Conservation (phyloP, 2,329 filamentous ascomycete species). For the Drechslerella coelobrocha region DNA sequence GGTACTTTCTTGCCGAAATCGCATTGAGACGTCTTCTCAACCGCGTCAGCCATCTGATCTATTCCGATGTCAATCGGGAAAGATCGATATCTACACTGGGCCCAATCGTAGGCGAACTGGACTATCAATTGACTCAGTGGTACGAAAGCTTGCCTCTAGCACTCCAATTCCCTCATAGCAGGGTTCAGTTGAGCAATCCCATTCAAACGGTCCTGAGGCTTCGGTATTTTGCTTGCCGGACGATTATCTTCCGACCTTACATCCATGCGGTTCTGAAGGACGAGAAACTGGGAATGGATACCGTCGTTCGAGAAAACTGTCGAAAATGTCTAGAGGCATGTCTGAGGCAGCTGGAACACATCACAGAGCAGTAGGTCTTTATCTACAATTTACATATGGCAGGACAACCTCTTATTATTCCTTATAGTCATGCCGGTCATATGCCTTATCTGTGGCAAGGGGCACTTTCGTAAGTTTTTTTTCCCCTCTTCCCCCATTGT, state of each 20-base stretch:
- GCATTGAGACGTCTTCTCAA: conserved; percentile 78
- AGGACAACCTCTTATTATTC: conserved; percentile 34
- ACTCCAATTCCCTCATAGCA: conserved; percentile 77
- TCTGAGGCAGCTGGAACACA: conserved; percentile 78
- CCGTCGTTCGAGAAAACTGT: conserved; percentile 76
- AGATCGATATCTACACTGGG: conserved; percentile 71
- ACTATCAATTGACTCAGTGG: conserved; percentile 84
- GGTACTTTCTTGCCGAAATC: conserved; percentile 87
- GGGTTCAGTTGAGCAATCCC: conserved; percentile 71
- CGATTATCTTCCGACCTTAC: conserved; percentile 84
- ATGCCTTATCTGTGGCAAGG: conserved; percentile 88
- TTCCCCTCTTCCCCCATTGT: background rate
- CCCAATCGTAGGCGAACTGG: conserved; percentile 78
- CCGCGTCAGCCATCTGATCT: conserved; percentile 78
- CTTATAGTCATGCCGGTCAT: conserved; percentile 74
- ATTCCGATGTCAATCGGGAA: conserved; percentile 67
- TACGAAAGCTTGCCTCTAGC: conserved; percentile 77
- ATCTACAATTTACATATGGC: conserved; percentile 6
- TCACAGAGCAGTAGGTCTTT: conserved; percentile 72
- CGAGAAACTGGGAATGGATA: conserved; percentile 74
- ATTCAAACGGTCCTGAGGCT: conserved; percentile 80
- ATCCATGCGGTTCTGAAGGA: conserved; percentile 81
- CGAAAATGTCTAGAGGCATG: conserved; percentile 82
- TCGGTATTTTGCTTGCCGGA: conserved; percentile 83
- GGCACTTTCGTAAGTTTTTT: conserved; percentile 66